These are phyloP conservation scores for Cyclanthera cordifolia DNA, from an alignment of 306 rosid genomes.

Conservation along the genomic window DNA sequence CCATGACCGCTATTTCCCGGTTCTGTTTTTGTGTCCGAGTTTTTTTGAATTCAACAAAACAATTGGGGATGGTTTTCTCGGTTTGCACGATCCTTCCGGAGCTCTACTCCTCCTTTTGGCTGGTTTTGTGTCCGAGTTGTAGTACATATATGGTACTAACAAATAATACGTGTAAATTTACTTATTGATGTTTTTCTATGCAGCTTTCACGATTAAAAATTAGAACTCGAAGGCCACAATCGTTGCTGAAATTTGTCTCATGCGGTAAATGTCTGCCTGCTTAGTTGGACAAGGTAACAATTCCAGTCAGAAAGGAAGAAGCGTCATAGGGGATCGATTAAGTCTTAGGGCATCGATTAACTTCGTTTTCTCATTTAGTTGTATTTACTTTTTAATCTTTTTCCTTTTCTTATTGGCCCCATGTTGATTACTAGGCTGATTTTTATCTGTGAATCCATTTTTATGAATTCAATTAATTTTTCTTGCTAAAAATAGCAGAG, in stretches of 20 bases:
- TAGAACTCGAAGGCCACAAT: conserved; percentile 44
- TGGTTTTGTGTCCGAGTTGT: too few species aligned
- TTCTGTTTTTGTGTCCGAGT: too few species aligned
- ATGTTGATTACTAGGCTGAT: conserved; percentile 27
- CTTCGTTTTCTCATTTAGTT: conserved; percentile 32
- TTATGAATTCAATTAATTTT: conserved; percentile 35
- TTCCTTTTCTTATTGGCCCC: conserved; percentile 18
- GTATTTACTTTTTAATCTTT: conserved; percentile 34
- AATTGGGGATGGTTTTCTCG: too few species aligned
- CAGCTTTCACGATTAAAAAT: conserved; percentile 88
- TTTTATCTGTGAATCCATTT: conserved; percentile 31
- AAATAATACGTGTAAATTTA: background rate
- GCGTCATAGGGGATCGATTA: conserved; percentile 30
- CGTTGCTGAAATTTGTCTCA: conserved; percentile 69
- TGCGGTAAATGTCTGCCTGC: conserved; percentile 74
- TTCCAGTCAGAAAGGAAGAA: conserved; percentile 4
- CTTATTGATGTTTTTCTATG: conserved; percentile 27
- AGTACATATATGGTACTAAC: too few species aligned
- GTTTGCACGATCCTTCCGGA: too few species aligned
- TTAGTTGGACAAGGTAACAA: conserved; percentile 64
- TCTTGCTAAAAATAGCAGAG: background rate
- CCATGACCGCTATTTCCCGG: too few species aligned
- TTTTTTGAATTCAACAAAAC: too few species aligned
- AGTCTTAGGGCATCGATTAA: conserved; percentile 32
- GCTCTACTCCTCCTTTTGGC: too few species aligned